These are phyloP conservation scores for Chalciporus sphaerocephalus DNA, from an alignment of 768 basidiomycete species.

Conservation along the genomic window DNA sequence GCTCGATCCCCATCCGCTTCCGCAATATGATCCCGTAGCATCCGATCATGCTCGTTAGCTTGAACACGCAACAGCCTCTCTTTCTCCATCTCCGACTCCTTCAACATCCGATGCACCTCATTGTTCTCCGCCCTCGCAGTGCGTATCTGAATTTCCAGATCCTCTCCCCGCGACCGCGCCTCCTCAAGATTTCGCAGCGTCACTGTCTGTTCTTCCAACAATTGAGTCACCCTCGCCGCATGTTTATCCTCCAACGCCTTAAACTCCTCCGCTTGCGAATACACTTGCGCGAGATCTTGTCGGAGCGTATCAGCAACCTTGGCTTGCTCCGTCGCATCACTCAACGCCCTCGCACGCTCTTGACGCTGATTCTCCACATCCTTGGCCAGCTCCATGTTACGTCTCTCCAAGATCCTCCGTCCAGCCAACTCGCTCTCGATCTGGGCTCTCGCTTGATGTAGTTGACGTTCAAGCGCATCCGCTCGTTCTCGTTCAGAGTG, in stretches of 20 bases:
- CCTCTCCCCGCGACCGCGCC: slow-evolving; percentile 67
- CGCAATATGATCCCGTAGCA: slow-evolving; percentile 81
- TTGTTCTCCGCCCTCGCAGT: slow-evolving; percentile 68
- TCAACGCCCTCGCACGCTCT: slow-evolving; percentile 53
- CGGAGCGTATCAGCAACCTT: slow-evolving; percentile 53
- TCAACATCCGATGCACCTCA: slow-evolving; percentile 57
- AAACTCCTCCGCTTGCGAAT: slow-evolving; percentile 61
- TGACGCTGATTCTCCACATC: slow-evolving; percentile 54
- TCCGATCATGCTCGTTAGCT: slow-evolving; percentile 60
- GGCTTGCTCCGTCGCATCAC: slow-evolving; percentile 67
- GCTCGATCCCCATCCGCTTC: slow-evolving; percentile 94
- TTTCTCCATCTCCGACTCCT: slow-evolving; percentile 69
- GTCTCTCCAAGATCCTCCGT: slow-evolving; percentile 59
- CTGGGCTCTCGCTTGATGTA: slow-evolving; percentile 58
- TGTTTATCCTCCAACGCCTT: slow-evolving; percentile 64
- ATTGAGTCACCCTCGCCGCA: slow-evolving; percentile 53
- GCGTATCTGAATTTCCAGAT: slow-evolving; percentile 71
- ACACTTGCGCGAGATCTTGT: slow-evolving; percentile 59
- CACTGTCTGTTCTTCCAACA: slow-evolving; percentile 74
- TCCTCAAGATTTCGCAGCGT: slow-evolving; percentile 70
- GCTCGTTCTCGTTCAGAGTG: slow-evolving; percentile 48
- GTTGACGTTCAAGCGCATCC: slow-evolving; percentile 58
- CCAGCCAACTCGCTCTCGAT: slow-evolving; percentile 60
- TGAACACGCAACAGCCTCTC: slow-evolving; percentile 71
- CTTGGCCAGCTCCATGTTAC: slow-evolving; percentile 51